Evolutionary conservation across 1,284 basidiomycete species (phyloP).

Genomic region (Cutaneotrichosporon daszewskae): DNA sequence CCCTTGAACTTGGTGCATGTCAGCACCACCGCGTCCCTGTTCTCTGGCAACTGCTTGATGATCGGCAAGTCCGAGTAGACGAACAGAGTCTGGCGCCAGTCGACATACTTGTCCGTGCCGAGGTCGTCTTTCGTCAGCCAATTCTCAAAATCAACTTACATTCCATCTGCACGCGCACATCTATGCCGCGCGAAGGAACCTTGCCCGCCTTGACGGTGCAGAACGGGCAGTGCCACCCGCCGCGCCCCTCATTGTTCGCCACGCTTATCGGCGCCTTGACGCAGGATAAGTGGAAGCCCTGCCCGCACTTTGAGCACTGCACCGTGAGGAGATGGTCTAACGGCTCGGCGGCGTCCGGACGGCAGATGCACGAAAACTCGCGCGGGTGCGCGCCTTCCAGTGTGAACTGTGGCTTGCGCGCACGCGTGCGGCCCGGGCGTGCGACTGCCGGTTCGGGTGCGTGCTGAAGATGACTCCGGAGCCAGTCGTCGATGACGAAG

Average conservation of each 20-base stretch:
- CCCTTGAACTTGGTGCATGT: slow-evolving; percentile 6
- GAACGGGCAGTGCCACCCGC: slow-evolving; percentile 39
- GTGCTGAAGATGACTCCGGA: no score
- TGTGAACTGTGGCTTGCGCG: slow-evolving; percentile 28
- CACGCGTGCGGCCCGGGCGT: slow-evolving; percentile 15
- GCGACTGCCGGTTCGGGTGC: neutral
- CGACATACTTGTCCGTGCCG: slow-evolving; percentile 35
- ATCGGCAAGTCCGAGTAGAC: slow-evolving; percentile 25
- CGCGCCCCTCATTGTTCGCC: slow-evolving; percentile 6
- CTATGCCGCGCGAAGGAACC: slow-evolving; percentile 23
- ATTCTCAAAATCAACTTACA: slow-evolving; percentile 20
- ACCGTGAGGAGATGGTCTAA: slow-evolving; percentile 24
- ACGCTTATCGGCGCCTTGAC: slow-evolving; percentile 26
- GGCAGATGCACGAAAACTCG: slow-evolving; percentile 36
- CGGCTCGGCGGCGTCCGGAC: slow-evolving; percentile 13
- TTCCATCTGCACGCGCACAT: slow-evolving; percentile 32
- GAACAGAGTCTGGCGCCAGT: slow-evolving; percentile 35
- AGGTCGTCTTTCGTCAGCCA: slow-evolving; percentile 23
- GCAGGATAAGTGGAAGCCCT: slow-evolving; percentile 40
- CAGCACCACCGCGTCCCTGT: slow-evolving; percentile 8
- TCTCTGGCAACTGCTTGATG: slow-evolving; percentile 8
- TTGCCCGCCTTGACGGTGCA: slow-evolving; percentile 39
- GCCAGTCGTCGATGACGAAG: slow-evolving; percentile 30
- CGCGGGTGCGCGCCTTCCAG: slow-evolving; percentile 20
- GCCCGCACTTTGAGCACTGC: slow-evolving; percentile 34